These are phyloP conservation scores for Xerocomellus dryophilus DNA, from an alignment of 768 basidiomycete species.

Conservation along the genomic window DNA sequence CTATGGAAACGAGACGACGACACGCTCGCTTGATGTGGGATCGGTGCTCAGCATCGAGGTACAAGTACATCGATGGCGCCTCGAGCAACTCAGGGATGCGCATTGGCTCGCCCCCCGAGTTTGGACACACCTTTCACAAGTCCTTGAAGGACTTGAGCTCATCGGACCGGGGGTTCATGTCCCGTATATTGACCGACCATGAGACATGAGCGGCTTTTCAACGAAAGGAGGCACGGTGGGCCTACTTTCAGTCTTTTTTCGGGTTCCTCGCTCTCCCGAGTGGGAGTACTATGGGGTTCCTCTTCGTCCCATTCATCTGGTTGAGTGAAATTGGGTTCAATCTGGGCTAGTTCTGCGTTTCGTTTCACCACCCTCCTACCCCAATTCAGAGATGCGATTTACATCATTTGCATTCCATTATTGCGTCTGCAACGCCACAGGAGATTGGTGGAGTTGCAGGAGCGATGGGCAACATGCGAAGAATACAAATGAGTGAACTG, in stretches of 20 bases:
- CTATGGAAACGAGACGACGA: too few relatives aligned
- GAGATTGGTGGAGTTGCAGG: not conserved
- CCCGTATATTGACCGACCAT: not conserved
- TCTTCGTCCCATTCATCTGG: not conserved
- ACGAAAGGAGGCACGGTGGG: not conserved
- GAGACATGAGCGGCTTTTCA: not conserved
- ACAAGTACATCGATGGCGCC: too few relatives aligned
- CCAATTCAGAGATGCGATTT: not conserved
- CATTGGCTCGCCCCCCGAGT: not conserved
- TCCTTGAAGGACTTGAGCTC: slow-evolving; percentile 3
- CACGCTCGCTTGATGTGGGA: too few relatives aligned
- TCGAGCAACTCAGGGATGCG: too few relatives aligned
- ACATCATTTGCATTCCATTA: not conserved
- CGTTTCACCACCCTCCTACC: not conserved
- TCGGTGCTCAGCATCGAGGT: too few relatives aligned
- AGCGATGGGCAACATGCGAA: not conserved
- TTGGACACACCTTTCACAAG: slow-evolving; percentile 2
- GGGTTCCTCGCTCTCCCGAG: too few relatives aligned
- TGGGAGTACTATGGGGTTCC: not conserved
- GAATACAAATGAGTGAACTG: not conserved
- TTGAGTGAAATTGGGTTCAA: not conserved
- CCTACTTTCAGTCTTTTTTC: too few relatives aligned
- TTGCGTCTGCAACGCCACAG: not conserved
- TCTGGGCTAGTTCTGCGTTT: not conserved
- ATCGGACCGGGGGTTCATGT: not conserved